Base-by-base conservation (phyloP, 148 eudicot species). In the Amaranthus palmeri region DNA sequence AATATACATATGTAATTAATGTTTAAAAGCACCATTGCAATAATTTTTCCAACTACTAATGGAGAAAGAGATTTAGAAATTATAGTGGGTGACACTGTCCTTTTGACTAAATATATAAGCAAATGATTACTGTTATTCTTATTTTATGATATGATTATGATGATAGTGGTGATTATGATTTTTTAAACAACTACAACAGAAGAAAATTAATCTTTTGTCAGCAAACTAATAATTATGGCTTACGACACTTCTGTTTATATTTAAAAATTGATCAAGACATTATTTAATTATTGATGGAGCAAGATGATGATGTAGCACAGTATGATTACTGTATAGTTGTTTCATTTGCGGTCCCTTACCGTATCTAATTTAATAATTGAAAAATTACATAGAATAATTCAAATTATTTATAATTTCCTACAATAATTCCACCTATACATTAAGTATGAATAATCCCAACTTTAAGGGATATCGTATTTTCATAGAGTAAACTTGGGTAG, bases 21-120 rank as follows among this genome's bases (percentile, higher is more conserved):
- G n/a, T n/a, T n/a, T n/a, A n/a, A n/a, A n/a, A n/a, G n/a, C n/a
- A n/a, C 36, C 36, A 0, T 25, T 25, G 36, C 36, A 25, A 25
- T 54, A 14, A 14, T 14, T 14, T 41, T 58, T 42, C 49, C 9
- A 14, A 42, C 14, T 64, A 64, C 41, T 47, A 15, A 18, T 36
- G 43, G 73, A 68, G 55, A 66, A 36, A 14, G 79, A 71, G 73
- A 76, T 76, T 25, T 8, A 47, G 66, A 47, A 42, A 7, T 25
- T 62, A 14, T 70, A 66, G 79, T 75, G 79, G 83, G 14, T 66
- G 72, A 67, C 55, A 75, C 75, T 57, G 42, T 65, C 42, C 48
- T 53, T 51, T 43, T 69, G 73, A 69, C 78, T 69, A 61, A 17
- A 68, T 75, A 65, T 51, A 68, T 60, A 51, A 68, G 68, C 73